These are phyloP conservation scores for Leccinum barrowsii DNA, from an alignment of 768 basidiomycete genomes.

Conservation along the genomic window DNA sequence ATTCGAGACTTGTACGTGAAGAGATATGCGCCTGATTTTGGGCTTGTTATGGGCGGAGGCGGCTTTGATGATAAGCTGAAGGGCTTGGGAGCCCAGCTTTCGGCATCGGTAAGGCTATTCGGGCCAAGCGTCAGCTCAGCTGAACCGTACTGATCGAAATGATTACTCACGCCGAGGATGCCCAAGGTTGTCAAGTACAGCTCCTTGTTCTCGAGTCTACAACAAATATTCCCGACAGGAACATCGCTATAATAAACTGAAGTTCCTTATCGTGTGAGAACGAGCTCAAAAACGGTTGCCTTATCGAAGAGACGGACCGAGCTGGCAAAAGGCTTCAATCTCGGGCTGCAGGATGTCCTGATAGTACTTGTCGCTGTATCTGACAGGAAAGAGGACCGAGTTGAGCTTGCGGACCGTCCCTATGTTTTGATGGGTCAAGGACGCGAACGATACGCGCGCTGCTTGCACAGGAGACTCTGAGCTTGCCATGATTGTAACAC, in stretches of 20 bases:
- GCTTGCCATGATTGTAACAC: slow-evolving; percentile 19
- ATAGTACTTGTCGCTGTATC: slow-evolving; percentile 88
- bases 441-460: slow-evolving; percentile 63
- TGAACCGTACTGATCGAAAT: slow-evolving; percentile 8
- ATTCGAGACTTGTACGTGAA: slow-evolving; percentile 89
- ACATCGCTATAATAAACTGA: slow-evolving; percentile 92
- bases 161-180: slow-evolving; percentile 68
- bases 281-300: slow-evolving; percentile 7
- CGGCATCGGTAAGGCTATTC: slow-evolving; percentile 80
- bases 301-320: slow-evolving; percentile 53
- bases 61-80: slow-evolving; percentile 64
- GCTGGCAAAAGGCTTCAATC: slow-evolving; percentile 83
- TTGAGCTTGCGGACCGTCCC: slow-evolving; percentile 64
- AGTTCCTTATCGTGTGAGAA: slow-evolving; percentile 25
- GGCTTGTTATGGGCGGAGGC: slow-evolving; percentile 57
- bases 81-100: slow-evolving; percentile 66
- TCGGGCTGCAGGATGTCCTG: slow-evolving; percentile 71
- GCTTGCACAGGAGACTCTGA: slow-evolving; percentile 15
- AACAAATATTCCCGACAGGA: slow-evolving; percentile 86
- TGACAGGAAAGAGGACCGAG: slow-evolving; percentile 83
- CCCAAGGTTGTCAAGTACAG: slow-evolving; percentile 91
- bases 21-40: slow-evolving; percentile 66
- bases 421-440: slow-evolving; percentile 77
- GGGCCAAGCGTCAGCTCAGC: slow-evolving; percentile 14
- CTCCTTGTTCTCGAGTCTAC: slow-evolving; percentile 67